Base-by-base conservation (phyloP, 495 filamentous ascomycete species). In the Penicillium silybi region DNA sequence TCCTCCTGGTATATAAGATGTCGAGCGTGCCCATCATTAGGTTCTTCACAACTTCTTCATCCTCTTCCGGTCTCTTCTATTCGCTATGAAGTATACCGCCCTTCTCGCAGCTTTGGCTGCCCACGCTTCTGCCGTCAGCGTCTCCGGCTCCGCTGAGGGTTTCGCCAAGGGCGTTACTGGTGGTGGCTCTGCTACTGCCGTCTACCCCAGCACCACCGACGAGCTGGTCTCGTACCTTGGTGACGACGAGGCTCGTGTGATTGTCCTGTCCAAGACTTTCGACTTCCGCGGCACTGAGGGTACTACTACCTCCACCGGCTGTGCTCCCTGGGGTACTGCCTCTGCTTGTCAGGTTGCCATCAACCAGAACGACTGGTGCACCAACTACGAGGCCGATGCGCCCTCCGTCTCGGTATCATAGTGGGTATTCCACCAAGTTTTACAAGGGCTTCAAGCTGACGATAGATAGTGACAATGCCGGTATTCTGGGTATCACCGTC, bases 291-390 rank as follows among this genome's bases (percentile, higher is more conserved):
- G 60, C 44, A 73, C 57, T 18, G 74, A 76, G 56, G 74, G 73
- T 42, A 71, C 68, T 10, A 63, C 59, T n/a, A 65, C 65, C 41
- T 58, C 41, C 35, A 73, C 65, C 41, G 78, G 77, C 25, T 80
- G 76, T 48, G 67, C 73, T 41, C 71, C 71, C 18, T 76, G 75
- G 71, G 69, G 69, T 17, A 74, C 72, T 46, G 66, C 43, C 29
- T 61, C 59, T 46, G 72, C 40, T 26, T 79, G 69, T 56, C 80
- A 77, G 63, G 46, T 76, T 43, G 80, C 80, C 38, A 82, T 83
- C 56, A 77, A 80, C 65, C 54, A 73, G 61, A 63, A 77, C 50
- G 53, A 68, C 59, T 77, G 76, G 77, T 79, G 73, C 53, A 58
- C 39, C 11, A 74, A 72, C 61, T 73, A 73, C 49, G 46, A 74